Conservation (phyloP, 345 rosid genomes). For the Eucalyptus globulus region DNA sequence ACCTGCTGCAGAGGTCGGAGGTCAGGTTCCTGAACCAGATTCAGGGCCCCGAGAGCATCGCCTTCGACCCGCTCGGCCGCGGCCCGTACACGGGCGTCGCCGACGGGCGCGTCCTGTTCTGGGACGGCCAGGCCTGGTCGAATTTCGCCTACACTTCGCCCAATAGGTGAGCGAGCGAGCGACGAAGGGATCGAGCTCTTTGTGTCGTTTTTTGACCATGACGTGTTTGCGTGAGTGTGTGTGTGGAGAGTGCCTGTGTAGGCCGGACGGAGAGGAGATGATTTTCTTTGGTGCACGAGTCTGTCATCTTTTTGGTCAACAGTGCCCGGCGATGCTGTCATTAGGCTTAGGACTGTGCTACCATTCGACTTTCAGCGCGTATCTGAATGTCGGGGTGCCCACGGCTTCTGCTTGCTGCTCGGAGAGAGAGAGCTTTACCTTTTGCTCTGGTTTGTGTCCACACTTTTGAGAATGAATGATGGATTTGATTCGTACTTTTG, state of each 20-base stretch:
- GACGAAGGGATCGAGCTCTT: neutral
- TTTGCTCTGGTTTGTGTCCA: neutral
- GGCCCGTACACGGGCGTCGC: slow-evolving; percentile 94
- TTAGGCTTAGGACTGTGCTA: neutral
- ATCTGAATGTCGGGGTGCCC: neutral
- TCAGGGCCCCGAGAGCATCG: slow-evolving; percentile 95
- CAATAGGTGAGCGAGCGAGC: slow-evolving; percentile 26
- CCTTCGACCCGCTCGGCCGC: slow-evolving; percentile 75
- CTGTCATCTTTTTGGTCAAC: neutral
- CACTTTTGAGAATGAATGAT: neutral
- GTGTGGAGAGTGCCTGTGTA: neutral
- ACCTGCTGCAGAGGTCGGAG: slow-evolving; percentile 65
- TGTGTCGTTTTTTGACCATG: neutral
- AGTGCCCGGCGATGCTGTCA: neutral
- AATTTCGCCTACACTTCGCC: slow-evolving; percentile 75
- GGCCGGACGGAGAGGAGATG: neutral
- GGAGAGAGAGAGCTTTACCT: neutral
- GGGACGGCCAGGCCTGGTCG: slow-evolving; percentile 63
- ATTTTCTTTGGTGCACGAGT: neutral
- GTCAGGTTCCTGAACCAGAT: slow-evolving; percentile 60
- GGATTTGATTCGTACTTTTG: neutral
- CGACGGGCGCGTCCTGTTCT: slow-evolving; percentile 72
- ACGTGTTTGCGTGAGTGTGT: neutral
- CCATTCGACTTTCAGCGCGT: neutral
- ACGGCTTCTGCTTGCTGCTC: neutral